Percentiles rank a stretch among this genome's conserved stretches.
These are phyloP conservation scores for Chiua virens DNA, from an alignment of 768 basidiomycete genomes.

Conservation along the genomic window DNA sequence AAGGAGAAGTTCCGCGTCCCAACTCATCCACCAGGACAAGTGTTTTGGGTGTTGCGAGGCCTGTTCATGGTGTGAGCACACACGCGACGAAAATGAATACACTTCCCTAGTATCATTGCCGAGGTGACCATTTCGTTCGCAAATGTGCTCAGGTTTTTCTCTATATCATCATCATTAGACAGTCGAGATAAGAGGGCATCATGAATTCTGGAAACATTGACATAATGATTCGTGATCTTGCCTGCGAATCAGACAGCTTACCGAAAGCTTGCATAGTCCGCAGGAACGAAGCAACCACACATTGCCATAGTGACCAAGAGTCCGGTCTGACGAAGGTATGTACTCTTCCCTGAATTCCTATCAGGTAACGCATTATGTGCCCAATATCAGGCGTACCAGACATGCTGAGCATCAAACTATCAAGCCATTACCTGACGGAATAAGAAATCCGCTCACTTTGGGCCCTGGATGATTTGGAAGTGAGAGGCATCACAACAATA, in stretches of 20 bases:
- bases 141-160: constrained; percentile 90
- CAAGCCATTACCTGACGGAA: background rate
- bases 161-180: constrained; percentile 93
- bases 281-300: constrained; percentile 90
- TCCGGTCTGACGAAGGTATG: constrained; percentile 86
- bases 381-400: constrained; percentile 39
- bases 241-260: constrained; percentile 20
- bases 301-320: constrained; percentile 84
- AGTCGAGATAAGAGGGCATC: constrained; percentile 83
- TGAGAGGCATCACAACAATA: constrained; percentile 82
- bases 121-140: constrained; percentile 92
- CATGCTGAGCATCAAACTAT: constrained; percentile 45
- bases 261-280: constrained; percentile 91
- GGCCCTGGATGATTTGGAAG: constrained; percentile 92
- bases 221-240: background rate
- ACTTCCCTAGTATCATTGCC: constrained; percentile 83
- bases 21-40: constrained; percentile 92
- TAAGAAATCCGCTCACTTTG: constrained; percentile 56
- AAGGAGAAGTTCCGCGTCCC: constrained; percentile 86
- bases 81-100: background rate
- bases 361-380: background rate
- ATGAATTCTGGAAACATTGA: constrained; percentile 55
- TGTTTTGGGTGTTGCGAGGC: constrained; percentile 65
- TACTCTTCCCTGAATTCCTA: constrained; percentile 73
- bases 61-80: constrained; percentile 33